Conservation (phyloP, 331 rosid species). For the Quercus lobata region DNA sequence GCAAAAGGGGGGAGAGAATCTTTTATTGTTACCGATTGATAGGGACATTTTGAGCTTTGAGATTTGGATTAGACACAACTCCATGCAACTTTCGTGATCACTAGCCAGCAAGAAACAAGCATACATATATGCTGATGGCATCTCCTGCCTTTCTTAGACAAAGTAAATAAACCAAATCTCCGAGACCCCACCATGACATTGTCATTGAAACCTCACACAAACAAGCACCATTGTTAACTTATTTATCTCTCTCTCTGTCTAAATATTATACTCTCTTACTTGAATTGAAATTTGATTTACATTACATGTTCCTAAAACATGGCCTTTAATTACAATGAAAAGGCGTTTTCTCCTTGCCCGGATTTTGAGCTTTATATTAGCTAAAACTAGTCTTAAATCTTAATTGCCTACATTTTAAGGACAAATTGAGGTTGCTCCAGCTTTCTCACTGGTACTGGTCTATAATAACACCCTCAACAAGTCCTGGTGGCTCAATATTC, state of each 20-base stretch:
- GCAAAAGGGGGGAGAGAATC: constrained; percentile 30
- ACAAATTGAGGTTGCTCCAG: background rate
- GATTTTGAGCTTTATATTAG: no score
- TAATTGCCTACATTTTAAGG: background rate
- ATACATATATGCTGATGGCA: constrained; percentile 36
- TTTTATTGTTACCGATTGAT: constrained; percentile 48
- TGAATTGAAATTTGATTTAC: constrained; percentile 15
- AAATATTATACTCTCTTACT: constrained; percentile 1
- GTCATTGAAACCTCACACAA: constrained; percentile 10
- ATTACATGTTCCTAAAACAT: background rate
- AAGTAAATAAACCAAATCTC: constrained; percentile 23
- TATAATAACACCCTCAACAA: constrained; percentile 18
- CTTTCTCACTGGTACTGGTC: constrained; percentile 4
- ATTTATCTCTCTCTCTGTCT: background rate
- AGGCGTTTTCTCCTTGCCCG: background rate
- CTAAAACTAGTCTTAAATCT: no score
- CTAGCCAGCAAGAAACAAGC: constrained; percentile 19
- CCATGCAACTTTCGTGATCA: constrained; percentile 64
- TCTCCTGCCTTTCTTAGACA: background rate
- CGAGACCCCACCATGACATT: constrained; percentile 12
- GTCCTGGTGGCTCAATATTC: constrained; percentile 33
- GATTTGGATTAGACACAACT: constrained; percentile 41
- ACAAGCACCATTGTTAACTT: background rate
- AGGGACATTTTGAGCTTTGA: constrained; percentile 34
- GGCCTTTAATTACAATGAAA: background rate